Conservation (phyloP, 495 filamentous ascomycete genomes). For the Penicillium argentinense region DNA sequence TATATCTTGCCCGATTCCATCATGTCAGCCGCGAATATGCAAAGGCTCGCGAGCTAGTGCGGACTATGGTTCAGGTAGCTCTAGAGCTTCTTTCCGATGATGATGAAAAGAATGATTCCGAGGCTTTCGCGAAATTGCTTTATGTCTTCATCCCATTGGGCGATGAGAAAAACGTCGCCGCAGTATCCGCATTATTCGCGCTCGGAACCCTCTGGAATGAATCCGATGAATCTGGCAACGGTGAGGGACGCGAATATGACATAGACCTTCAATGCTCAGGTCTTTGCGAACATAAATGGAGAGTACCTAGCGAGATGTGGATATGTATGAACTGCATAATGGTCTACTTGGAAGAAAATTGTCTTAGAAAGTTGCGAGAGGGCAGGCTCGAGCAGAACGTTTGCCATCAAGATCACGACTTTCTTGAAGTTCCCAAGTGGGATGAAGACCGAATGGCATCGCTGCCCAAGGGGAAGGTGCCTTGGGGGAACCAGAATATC, state of each 20-base stretch:
- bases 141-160: constrained; percentile 1
- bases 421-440: background rate
- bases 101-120: constrained; percentile 2
- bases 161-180: background rate
- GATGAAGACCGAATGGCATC: background rate
- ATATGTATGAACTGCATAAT: constrained; percentile 9
- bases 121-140: constrained; percentile 1
- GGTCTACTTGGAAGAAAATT: background rate
- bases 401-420: constrained; percentile 1
- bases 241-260: no score
- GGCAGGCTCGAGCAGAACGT: background rate
- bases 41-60: background rate
- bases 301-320: constrained; percentile 5
- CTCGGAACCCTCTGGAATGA: no score
- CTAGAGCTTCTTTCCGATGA: constrained; percentile 9
- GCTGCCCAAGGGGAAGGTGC: constrained; percentile 1
- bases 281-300: background rate
- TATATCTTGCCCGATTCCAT: constrained; percentile 4
- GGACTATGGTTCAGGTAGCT: background rate
- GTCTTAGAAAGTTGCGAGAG: background rate
- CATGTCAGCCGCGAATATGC: background rate
- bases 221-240: background rate
- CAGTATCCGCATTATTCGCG: constrained; percentile 2
- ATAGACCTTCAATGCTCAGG: no score
- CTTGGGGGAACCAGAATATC: constrained; percentile 5